phyloP scores from a whole-genome alignment of 1,284 basidiomycete genomes.

The Sanguinoderma infundibulare region DNA sequence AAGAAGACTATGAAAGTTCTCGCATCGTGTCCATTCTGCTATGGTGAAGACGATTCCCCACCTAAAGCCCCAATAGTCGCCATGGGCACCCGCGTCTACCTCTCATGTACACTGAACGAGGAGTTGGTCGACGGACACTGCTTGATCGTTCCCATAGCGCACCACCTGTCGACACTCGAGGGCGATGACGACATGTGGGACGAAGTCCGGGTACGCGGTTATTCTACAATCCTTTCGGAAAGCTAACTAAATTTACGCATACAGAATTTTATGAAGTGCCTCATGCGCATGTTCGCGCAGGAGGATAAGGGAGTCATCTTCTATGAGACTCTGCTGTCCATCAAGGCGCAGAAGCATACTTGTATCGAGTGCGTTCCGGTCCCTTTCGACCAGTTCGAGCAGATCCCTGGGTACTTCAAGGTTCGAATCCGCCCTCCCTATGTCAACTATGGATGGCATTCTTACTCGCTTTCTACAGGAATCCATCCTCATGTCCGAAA shows the following conservation, averaged over 20 bases:
- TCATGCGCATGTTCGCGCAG: constrained; percentile 93
- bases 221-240: not conserved
- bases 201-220: constrained; percentile 78
- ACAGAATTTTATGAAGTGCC: constrained; percentile 98
- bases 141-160: constrained; percentile 94
- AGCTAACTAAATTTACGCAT: constrained; percentile 7
- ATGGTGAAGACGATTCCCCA: constrained; percentile 83
- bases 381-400: constrained; percentile 82
- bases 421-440: constrained; percentile 39
- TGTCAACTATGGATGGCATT: not conserved
- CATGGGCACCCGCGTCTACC: constrained; percentile 88
- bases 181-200: constrained; percentile 99
- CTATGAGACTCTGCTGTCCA: constrained; percentile 88
- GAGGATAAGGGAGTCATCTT: constrained; percentile 92
- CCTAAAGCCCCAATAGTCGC: constrained; percentile 89
- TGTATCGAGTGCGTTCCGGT: constrained; percentile 93
- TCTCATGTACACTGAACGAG: constrained; percentile 87
- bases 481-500: constrained; percentile 89
- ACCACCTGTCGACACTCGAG: constrained; percentile 90
- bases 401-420: constrained; percentile 93
- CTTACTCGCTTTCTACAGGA: constrained; percentile 56
- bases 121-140: constrained; percentile 91
- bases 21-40: constrained; percentile 87
- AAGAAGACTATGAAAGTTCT: constrained; percentile 92
- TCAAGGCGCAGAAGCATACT: constrained; percentile 90